phyloP scores from a whole-genome alignment of 805 yeast species.

The Tetrapisispora pingtungensis region DNA sequence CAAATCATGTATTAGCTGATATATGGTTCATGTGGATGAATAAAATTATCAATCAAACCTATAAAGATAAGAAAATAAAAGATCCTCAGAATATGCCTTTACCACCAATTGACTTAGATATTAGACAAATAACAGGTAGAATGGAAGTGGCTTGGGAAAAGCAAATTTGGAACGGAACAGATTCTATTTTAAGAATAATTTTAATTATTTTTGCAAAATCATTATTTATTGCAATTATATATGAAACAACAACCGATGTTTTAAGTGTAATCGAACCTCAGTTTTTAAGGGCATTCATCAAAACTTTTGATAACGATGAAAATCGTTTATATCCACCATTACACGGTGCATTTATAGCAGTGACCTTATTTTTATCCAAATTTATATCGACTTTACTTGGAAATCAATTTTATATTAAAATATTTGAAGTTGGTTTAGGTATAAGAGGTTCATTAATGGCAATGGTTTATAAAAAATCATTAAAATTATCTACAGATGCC shows the following conservation, averaged over 20 bases:
- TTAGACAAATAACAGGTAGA: conserved; percentile 25
- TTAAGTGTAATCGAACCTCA: conserved; percentile 45
- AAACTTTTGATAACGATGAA: conserved; percentile 31
- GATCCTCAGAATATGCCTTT: conserved; percentile 35
- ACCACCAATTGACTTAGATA: conserved; percentile 32
- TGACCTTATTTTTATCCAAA: conserved; percentile 53
- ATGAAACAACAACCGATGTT: conserved; percentile 33
- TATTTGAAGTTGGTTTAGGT: conserved; percentile 53
- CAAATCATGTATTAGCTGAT: conserved; percentile 28
- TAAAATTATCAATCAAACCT: conserved; percentile 33
- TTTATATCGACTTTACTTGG: conserved; percentile 49
- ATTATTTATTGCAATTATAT: conserved; percentile 27
- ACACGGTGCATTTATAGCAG: conserved; percentile 53
- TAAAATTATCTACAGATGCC: conserved; percentile 57
- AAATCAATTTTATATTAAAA: conserved; percentile 57
- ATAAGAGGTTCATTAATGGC: conserved; percentile 56
- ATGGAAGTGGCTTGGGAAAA: conserved; percentile 30
- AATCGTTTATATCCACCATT: conserved; percentile 36
- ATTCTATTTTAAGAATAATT: conserved; percentile 30
- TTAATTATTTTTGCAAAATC: conserved; percentile 32
- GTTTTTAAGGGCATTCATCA: conserved; percentile 40
- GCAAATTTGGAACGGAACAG: conserved; percentile 23
- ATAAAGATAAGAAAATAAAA: conserved; percentile 30
- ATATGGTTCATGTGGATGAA: conserved; percentile 42
- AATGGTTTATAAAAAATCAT: conserved; percentile 61